A percentile compares a stretch with the other conserved stretches of the same genome.
Evolutionary conservation across 2,329 filamentous ascomycete species (phyloP).

Genomic region (Tolypocladium tundrense): DNA sequence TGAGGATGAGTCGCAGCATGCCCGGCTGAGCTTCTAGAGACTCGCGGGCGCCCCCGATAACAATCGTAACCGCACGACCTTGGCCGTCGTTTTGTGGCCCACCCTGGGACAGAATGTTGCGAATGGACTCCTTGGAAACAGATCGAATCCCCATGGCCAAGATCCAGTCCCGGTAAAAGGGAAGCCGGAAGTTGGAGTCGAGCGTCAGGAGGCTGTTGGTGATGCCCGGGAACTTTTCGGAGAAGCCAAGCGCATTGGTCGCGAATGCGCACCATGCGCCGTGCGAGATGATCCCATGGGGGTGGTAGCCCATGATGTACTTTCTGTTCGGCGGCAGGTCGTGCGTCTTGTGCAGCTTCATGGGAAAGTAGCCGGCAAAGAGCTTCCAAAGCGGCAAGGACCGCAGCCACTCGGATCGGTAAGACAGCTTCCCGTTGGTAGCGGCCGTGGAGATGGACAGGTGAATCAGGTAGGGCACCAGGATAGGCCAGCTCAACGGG

Average conservation of each 20-base stretch:
- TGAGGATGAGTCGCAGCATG: conserved; percentile 66
- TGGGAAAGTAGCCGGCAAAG: conserved; percentile 89
- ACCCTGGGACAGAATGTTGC: conserved; percentile 74
- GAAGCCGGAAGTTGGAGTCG: conserved; percentile 92
- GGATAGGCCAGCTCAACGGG: conserved; percentile 78
- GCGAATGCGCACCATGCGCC: conserved; percentile 89
- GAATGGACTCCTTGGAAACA: conserved; percentile 84
- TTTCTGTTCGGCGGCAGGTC: conserved; percentile 71
- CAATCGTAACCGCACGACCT: conserved; percentile 94
- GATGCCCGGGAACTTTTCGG: conserved; percentile 83
- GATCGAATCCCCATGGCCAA: conserved; percentile 78
- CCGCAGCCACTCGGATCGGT: conserved; percentile 66
- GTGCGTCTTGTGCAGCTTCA: conserved; percentile 74
- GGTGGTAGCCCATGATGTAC: conserved; percentile 96
- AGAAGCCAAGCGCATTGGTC: conserved; percentile 82
- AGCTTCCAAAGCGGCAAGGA: conserved; percentile 71
- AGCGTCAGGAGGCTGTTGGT: conserved; percentile 88
- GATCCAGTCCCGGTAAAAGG: conserved; percentile 91
- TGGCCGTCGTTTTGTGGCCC: conserved; percentile 71
- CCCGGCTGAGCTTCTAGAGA: conserved; percentile 80
- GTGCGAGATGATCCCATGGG: conserved; percentile 93
- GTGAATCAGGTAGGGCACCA: conserved; percentile 71
- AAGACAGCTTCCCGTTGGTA: conserved; percentile 62
- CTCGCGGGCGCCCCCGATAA: conserved; percentile 85
- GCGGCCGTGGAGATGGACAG: conserved; percentile 70